Evolutionary conservation across 371 early-diverging fungal genomes (phyloP).

Genomic region (Mucor velutinosus): DNA sequence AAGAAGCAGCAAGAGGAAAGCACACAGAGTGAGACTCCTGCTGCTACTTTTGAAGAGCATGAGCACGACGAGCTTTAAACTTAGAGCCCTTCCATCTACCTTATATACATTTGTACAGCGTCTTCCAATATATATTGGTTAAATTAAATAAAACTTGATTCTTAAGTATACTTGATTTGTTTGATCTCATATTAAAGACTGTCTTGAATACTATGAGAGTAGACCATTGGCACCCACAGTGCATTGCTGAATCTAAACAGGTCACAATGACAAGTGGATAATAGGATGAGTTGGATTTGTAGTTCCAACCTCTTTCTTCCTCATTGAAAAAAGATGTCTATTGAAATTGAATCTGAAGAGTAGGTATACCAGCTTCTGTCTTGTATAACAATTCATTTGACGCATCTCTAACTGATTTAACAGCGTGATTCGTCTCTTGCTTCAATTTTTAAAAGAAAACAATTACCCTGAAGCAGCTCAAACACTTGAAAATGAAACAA

Average conservation of each 20-base stretch:
- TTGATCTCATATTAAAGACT: too few relatives aligned
- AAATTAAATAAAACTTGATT: not conserved
- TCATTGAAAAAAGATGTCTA: slow-evolving; percentile 14
- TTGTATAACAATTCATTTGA: not conserved
- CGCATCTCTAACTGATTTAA: not conserved
- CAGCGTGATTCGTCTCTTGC: slow-evolving; percentile 60
- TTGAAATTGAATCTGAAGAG: slow-evolving; percentile 36
- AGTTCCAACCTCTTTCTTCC: not conserved
- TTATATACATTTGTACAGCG: not conserved
- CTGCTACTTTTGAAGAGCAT: slow-evolving; percentile 2
- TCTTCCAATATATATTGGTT: not conserved
- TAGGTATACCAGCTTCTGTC: not conserved
- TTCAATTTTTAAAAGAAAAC: slow-evolving; percentile 92
- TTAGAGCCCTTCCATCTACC: not conserved
- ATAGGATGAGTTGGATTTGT: not conserved
- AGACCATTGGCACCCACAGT: not conserved
- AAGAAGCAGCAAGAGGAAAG: not conserved
- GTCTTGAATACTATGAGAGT: too few relatives aligned
- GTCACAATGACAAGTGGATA: not conserved
- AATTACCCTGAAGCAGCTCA: slow-evolving; percentile 73
- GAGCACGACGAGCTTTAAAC: slow-evolving; percentile 18
- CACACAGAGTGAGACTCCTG: not conserved
- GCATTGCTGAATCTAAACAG: not conserved
- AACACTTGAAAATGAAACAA: slow-evolving; percentile 85
- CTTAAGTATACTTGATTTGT: not conserved